Conservation (phyloP, 345 rosid genomes). For the Sisymbrium irio region DNA sequence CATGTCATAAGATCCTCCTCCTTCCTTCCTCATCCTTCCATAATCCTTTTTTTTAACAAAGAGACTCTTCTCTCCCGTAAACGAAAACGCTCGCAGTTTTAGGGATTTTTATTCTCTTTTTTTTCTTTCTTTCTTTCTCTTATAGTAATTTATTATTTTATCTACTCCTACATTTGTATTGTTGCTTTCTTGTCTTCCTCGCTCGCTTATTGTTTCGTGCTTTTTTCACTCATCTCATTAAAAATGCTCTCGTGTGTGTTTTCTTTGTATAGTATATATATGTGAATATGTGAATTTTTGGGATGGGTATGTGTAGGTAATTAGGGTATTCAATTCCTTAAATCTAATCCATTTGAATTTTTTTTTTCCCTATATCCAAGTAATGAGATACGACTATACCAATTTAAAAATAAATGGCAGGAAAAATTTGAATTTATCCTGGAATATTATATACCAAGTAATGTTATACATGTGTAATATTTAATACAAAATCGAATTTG, state of each 20-base stretch:
- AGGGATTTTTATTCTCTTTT: conserved; percentile 16
- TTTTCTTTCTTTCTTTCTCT: neutral
- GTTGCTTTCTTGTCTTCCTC: conserved; percentile 30
- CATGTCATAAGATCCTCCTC: conserved; percentile 13
- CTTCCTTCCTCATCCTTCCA: conserved; percentile 28
- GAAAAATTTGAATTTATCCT: no score
- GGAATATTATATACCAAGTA: no score
- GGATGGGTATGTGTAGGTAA: neutral
- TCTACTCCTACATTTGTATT: neutral
- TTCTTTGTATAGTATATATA: neutral
- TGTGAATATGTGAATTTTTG: neutral
- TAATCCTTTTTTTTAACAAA: neutral
- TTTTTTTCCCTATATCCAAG: conserved; percentile 3
- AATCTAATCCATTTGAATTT: neutral
- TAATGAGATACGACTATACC: no score
- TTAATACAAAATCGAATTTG: no score
- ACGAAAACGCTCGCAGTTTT: conserved; percentile 33
- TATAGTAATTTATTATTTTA: neutral
- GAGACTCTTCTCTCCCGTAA: neutral
- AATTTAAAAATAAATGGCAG: no score
- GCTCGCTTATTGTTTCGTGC: conserved; percentile 19
- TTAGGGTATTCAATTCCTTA: neutral
- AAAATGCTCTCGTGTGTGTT: neutral
- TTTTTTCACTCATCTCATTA: neutral
- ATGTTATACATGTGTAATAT: no score